Evolutionary conservation across 2,329 filamentous ascomycete species (phyloP), one percentile per base, ranked within the genome.

Genomic region (Cercospora sesami): DNA sequence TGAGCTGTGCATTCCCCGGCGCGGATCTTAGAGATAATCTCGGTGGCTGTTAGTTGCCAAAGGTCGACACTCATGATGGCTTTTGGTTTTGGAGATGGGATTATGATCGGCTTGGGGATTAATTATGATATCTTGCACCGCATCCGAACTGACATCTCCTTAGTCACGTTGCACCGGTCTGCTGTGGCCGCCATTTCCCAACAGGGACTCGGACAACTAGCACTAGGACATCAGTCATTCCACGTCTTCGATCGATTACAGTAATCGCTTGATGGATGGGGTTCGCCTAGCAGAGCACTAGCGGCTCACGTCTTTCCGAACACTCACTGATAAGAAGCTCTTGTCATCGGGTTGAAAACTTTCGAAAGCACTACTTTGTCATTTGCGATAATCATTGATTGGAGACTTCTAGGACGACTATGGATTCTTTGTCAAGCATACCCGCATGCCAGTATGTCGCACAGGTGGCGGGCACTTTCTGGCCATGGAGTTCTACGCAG

Each of bases 1-100:
- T 84, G 81, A 0, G 86, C 82, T 0, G 83, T 85, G 1, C 86
- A 71, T 0, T 80, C 74, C 4, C 80, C 81, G 2, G 75, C 69
- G 1, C 75, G 77, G 63, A 86, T 77, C 16, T 78, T 77, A 1
- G 76, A 72, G 1, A 81, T 68, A 0, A 76, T 81, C 71, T 85
- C 73, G 1, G 78, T 80, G 5, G 84, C 85, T 0, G 82, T 85
- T 9, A 83, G 71, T 16, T 65, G 72, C 53, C 63, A 73, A 39
- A 71, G 66, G 16, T 71, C 68, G 4, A 16, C 26, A 1, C 39
- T 21, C 68, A 71, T 71, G 14, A 26, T 61, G 31, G 4, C 21
- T 26, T 14, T 21, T 53, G 26, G 12, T 48, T 16, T n/a, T n/a
- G 16, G 16, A 4, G 42, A 21, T 48, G 16, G 42, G 18, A 2